These are phyloP conservation scores for Pseudocercospora fuligena DNA, from an alignment of 2,329 filamentous ascomycete species.

Conservation along the genomic window DNA sequence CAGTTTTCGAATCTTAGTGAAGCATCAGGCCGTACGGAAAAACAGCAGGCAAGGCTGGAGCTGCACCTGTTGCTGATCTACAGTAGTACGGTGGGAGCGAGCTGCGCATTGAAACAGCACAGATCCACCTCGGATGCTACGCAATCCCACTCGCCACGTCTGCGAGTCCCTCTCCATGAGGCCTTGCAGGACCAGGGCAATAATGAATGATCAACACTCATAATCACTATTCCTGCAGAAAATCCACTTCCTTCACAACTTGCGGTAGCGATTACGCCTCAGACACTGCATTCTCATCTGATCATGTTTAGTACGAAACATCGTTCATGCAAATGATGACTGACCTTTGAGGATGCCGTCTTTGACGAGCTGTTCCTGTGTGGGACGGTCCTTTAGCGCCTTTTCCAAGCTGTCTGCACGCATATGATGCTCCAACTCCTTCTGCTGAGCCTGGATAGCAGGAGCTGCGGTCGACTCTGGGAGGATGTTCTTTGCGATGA, in stretches of 20 bases:
- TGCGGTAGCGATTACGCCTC: not conserved
- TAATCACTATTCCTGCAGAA: not conserved
- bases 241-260: not conserved
- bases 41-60: not conserved
- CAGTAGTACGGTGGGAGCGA: not conserved
- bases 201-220: constrained; percentile 10
- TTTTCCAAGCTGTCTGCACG: constrained; percentile 84
- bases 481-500: constrained; percentile 88
- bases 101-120: not conserved
- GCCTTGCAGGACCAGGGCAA: not conserved
- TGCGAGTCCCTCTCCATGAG: not conserved
- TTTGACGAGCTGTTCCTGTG: constrained; percentile 75
- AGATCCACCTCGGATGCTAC: constrained; percentile 9
- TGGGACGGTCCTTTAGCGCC: constrained; percentile 77
- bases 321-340: constrained; percentile 16
- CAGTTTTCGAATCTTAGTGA: too few relatives aligned
- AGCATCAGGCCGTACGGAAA: not conserved
- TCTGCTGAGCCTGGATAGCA: constrained; percentile 77
- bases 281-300: not conserved
- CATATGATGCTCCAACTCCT: constrained; percentile 87
- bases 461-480: constrained; percentile 78
- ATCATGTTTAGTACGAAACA: not conserved
- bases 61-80: not conserved
- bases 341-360: constrained; percentile 71
- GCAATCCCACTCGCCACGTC: constrained; percentile 13